Conservation (phyloP, 225 moss, liverwort and hornwort species). For the Physcomitrium patens region DNA sequence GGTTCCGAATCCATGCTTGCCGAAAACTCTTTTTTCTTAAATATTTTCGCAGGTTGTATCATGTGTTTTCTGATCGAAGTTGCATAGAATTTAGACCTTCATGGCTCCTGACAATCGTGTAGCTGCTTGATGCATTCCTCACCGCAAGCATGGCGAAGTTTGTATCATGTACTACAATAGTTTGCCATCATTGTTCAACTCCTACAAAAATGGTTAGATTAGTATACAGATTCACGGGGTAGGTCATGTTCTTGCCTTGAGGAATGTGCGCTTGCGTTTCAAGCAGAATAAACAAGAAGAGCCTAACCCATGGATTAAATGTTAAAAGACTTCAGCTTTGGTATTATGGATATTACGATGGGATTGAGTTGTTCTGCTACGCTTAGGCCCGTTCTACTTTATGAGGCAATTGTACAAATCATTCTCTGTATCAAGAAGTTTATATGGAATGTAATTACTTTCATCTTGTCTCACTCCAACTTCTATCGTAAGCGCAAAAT, state of each 20-base stretch:
- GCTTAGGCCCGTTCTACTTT: constrained; percentile 24
- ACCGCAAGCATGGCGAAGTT: constrained; percentile 10
- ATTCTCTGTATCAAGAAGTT: constrained; percentile 28
- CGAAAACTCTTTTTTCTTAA: neutral
- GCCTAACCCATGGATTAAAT: neutral
- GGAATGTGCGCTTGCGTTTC: neutral
- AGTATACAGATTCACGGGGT: constrained; percentile 2
- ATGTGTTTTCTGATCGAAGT: neutral
- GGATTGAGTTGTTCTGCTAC: neutral
- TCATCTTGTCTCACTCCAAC: neutral
- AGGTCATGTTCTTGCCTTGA: neutral
- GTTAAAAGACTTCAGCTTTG: neutral
- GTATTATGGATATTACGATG: constrained; percentile 5
- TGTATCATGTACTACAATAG: constrained; percentile 1
- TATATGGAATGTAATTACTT: constrained; percentile 30
- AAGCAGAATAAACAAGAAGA: constrained; percentile 25
- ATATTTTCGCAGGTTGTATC: neutral
- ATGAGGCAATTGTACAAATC: constrained; percentile 43
- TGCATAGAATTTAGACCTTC: neutral
- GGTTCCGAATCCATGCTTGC: neutral
- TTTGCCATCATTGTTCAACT: constrained; percentile 2
- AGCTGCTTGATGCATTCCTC: neutral
- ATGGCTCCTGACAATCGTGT: neutral
- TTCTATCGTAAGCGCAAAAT: no score
- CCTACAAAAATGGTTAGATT: neutral